Percentiles rank a stretch among this genome's conserved stretches.
phyloP scores from a whole-genome alignment of 345 rosid genomes.

The Noccaea caerulescens region DNA sequence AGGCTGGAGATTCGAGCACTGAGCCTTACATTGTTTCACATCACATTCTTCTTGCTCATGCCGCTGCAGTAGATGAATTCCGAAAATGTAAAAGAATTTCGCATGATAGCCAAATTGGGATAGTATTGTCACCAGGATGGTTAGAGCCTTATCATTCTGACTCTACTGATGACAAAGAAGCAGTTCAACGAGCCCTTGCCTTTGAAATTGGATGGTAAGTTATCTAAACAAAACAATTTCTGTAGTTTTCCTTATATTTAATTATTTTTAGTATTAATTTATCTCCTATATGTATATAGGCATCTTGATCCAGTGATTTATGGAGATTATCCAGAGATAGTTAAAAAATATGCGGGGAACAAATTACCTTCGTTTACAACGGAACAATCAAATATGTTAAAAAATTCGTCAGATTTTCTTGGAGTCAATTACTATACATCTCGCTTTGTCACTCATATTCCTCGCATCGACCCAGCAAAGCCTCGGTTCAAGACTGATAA shows the following conservation, averaged over 20 bases:
- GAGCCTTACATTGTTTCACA: constrained; percentile 49
- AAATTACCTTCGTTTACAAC: constrained; percentile 40
- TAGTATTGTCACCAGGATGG: constrained; percentile 47
- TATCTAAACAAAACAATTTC: background rate
- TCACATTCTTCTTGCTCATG: constrained; percentile 47
- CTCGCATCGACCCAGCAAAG: constrained; percentile 36
- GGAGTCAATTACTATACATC: constrained; percentile 45
- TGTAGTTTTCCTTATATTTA: background rate
- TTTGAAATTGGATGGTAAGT: constrained; percentile 43
- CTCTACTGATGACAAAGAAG: constrained; percentile 37
- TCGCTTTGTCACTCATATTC: constrained; percentile 24
- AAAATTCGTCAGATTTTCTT: constrained; percentile 42
- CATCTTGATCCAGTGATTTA: constrained; percentile 45
- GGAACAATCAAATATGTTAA: constrained; percentile 43
- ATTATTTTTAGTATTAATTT: background rate
- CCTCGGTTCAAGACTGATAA: constrained; percentile 45
- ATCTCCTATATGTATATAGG: constrained; percentile 15
- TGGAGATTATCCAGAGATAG: constrained; percentile 44
- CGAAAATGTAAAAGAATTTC: constrained; percentile 36
- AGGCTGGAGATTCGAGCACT: constrained; percentile 42
- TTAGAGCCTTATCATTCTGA: constrained; percentile 42
- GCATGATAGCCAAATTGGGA: constrained; percentile 40
- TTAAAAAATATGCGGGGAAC: constrained; percentile 38
- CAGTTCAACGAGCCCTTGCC: constrained; percentile 40
- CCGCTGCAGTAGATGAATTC: constrained; percentile 47